Evolutionary conservation across 2,329 filamentous ascomycete species (phyloP).

Genomic region (Colletotrichum trifolii): DNA sequence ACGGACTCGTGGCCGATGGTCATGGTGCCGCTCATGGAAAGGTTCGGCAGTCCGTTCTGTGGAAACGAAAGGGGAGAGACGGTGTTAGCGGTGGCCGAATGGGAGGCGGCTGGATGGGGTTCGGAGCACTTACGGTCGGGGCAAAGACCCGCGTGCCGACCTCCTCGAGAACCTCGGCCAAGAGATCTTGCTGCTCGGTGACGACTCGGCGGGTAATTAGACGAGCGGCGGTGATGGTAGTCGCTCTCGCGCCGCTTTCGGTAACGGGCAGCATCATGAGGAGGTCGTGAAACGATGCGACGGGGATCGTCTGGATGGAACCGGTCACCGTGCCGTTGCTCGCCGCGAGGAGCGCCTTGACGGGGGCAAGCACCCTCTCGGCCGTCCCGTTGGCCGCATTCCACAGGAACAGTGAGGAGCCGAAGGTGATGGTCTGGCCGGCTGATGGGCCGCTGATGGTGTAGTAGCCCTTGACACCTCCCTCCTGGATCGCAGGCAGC

Average conservation of each 20-base stretch:
- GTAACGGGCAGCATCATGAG: neutral
- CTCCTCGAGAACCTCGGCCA: conserved; percentile 1
- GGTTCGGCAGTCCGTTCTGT: neutral
- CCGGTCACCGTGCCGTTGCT: neutral
- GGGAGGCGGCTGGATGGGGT: neutral
- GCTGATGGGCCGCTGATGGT: neutral
- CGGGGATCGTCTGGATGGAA: neutral
- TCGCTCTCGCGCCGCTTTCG: neutral
- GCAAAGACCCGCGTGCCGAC: neutral
- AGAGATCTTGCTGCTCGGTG: neutral
- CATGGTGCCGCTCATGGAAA: conserved; percentile 6
- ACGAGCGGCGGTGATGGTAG: neutral
- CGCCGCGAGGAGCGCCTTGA: neutral
- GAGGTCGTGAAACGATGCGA: neutral
- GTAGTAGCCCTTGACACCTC: conserved; percentile 13
- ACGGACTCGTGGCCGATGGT: neutral
- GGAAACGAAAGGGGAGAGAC: neutral
- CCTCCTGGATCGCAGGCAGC: conserved; percentile 1
- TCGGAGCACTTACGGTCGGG: neutral
- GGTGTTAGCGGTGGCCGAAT: no score
- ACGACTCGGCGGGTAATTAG: neutral
- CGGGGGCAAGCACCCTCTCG: neutral
- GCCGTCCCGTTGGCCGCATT: neutral
- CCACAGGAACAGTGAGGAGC: neutral
- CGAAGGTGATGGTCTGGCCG: neutral